A percentile compares a stretch with the other conserved stretches of the same genome.
Evolutionary conservation across 345 rosid species (phyloP).

Genomic region (Brassica cretica): DNA sequence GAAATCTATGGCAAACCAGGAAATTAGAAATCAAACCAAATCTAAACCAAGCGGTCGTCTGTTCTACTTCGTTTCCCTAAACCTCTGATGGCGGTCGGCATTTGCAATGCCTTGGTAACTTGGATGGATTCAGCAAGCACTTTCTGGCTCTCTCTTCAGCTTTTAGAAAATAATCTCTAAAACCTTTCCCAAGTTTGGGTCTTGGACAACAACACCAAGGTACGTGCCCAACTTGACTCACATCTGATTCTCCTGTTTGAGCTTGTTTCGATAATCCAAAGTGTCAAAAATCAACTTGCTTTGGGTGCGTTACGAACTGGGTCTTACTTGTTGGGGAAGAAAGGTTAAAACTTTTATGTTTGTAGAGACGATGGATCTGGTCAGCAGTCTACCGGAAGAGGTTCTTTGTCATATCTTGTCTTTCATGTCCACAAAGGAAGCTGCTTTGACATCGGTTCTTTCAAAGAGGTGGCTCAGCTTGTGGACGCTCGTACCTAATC

Average conservation of each 20-base stretch:
- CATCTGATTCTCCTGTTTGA: neutral
- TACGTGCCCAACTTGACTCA: neutral
- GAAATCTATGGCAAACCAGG: neutral
- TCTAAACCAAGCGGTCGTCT: neutral
- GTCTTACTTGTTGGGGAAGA: neutral
- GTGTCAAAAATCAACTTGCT: neutral
- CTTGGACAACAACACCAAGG: neutral
- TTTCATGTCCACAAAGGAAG: neutral
- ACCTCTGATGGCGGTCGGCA: neutral
- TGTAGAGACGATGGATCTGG: neutral
- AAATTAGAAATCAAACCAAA: neutral
- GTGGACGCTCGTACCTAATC: neutral
- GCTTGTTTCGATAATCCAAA: neutral
- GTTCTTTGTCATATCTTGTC: neutral
- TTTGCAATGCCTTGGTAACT: neutral
- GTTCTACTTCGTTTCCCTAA: neutral
- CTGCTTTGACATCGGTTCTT: neutral
- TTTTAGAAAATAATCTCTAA: neutral
- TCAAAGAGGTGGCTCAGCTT: neutral
- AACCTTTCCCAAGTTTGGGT: neutral
- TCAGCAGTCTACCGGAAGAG: neutral
- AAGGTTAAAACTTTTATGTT: neutral
- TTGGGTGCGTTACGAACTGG: neutral
- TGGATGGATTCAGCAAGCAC: neutral
- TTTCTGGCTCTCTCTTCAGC: neutral